These are phyloP conservation scores for Micractinium conductrix DNA, from an alignment of 139 green algal genomes.

Conservation along the genomic window DNA sequence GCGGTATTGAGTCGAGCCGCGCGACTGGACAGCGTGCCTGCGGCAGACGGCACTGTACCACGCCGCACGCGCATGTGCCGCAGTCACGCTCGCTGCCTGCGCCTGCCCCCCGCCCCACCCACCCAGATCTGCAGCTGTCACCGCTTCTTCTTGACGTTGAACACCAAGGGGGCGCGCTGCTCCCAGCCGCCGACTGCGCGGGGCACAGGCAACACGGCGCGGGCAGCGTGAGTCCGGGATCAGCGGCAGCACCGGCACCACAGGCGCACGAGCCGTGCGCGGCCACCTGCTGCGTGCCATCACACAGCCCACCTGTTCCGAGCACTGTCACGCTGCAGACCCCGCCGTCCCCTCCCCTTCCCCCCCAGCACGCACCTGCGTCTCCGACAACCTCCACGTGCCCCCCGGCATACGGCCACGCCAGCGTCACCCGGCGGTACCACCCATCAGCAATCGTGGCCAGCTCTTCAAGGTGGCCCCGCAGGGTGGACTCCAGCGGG, in stretches of 20 bases:
- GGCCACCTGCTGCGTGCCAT: too few relatives aligned
- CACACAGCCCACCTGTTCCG: too few relatives aligned
- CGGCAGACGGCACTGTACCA: too few relatives aligned
- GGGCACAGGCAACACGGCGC: not conserved
- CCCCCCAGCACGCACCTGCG: not conserved
- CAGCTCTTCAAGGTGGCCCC: conserved; percentile 56
- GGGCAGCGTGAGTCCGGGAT: not conserved
- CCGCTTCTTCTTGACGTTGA: conserved; percentile 39
- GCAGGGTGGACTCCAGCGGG: conserved; percentile 35
- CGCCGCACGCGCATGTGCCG: too few relatives aligned
- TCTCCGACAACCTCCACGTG: conserved; percentile 74
- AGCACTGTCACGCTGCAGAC: not conserved
- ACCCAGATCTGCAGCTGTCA: conserved; percentile 51
- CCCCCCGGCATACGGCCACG: conserved; percentile 77
- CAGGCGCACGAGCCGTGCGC: not conserved
- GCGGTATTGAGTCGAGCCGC: too few relatives aligned
- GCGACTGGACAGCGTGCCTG: too few relatives aligned
- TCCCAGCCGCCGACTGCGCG: conserved; percentile 74
- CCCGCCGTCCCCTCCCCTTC: not conserved
- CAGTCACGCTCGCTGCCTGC: too few relatives aligned
- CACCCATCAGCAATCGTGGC: conserved; percentile 50
- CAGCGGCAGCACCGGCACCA: too few relatives aligned
- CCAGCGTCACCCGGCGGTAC: conserved; percentile 49
- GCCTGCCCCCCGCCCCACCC: not conserved
- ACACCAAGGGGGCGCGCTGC: conserved; percentile 52